phyloP scores from a whole-genome alignment of 2,329 filamentous ascomycete species.

The Talaromyces sp. region DNA sequence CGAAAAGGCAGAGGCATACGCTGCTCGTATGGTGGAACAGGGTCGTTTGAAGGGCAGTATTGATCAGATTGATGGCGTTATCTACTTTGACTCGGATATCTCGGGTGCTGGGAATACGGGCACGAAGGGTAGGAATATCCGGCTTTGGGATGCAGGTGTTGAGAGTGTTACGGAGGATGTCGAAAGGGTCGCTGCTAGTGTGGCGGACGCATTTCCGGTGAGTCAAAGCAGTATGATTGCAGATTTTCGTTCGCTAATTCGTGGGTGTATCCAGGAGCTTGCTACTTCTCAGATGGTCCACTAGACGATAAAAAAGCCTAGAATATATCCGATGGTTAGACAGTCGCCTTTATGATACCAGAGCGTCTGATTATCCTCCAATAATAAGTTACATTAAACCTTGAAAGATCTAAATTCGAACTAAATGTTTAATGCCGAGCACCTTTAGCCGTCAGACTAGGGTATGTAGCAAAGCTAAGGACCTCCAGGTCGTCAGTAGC shows the following conservation, averaged over 20 bases:
- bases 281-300: constrained; percentile 35
- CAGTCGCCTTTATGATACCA: not conserved
- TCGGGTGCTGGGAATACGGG: constrained; percentile 64
- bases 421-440: not conserved
- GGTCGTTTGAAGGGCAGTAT: constrained; percentile 82
- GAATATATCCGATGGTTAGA: not conserved
- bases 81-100: constrained; percentile 76
- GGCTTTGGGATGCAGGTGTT: constrained; percentile 86
- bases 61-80: constrained; percentile 85
- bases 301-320: constrained; percentile 21
- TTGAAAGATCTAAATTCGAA: not conserved
- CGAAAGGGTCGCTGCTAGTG: constrained; percentile 75
- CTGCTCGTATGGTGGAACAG: constrained; percentile 94
- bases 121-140: constrained; percentile 66
- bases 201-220: constrained; percentile 78
- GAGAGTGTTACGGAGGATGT: constrained; percentile 84
- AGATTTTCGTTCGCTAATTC: constrained; percentile 11
- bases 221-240: constrained; percentile 27
- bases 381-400: not conserved
- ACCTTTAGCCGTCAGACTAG: not conserved
- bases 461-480: not conserved
- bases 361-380: not conserved
- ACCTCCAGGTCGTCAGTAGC: not conserved
- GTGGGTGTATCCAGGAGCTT: constrained; percentile 29
- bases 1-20: constrained; percentile 83